Base-by-base conservation (phyloP, 345 rosid species). In the Trapa bicornis region DNA sequence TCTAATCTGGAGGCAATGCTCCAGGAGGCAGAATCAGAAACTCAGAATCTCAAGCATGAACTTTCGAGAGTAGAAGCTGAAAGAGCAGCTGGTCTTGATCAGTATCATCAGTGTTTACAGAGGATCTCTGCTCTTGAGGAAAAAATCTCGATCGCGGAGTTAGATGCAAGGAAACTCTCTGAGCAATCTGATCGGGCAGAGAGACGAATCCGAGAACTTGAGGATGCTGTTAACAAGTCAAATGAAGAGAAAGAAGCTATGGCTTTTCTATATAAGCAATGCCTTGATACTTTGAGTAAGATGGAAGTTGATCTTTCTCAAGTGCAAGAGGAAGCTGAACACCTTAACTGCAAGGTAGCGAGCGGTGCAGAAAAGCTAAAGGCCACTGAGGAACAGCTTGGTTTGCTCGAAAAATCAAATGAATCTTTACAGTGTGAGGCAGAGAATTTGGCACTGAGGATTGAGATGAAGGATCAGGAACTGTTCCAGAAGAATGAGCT, bases 341-440 rank as follows among this genome's bases (percentile, higher is more conserved):
- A 80, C 69, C 85, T 87, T 37, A 87, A 76, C 66, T 73, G 75
- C 70, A 86, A 89, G 80, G 76, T 89, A 75, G 66, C 81, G 48
- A 76, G 76, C 48, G 84, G 86, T 54, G 85, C 84, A 72, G 78
- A 67, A 69, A 83, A 80, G 43, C 15, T 85, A 75, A 89, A 82
- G 82, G 77, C 75, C 66, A 80, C 75, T 17, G 89, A 77, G 70
- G 92, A 87, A 47, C 87, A 75, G 61, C 76, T 82, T 72, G 70
- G 65, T 80, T 64, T 79, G 68, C 73, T 90, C 78, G 88, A 87
- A 79, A 80, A 64, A 64, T 83, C 88, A 47, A 90, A 90, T 77
- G 81, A 79, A 64, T 75, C 80, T 70, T 79, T 94, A 75, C 87
- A 84, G 77, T 64, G 72, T n/a, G 89, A 91, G 78, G 82, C 95